phyloP scores from a whole-genome alignment of 495 filamentous ascomycete species.

The Hypoxylon subgilvum region DNA sequence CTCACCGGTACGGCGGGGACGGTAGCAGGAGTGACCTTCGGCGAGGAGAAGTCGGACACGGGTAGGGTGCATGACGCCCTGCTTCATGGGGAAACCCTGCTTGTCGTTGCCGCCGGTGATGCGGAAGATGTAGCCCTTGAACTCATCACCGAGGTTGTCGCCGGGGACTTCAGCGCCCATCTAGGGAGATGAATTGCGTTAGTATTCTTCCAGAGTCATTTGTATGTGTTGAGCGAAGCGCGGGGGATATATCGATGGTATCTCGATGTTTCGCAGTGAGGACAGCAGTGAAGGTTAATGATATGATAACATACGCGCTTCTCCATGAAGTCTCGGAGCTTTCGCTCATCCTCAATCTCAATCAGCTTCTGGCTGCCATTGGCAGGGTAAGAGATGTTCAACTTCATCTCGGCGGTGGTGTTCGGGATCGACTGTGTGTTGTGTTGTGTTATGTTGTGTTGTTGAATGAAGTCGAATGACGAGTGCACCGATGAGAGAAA shows the following conservation, averaged over 20 bases:
- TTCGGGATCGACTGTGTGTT: constrained; percentile 40
- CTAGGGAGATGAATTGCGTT: constrained; percentile 48
- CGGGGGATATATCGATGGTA: no score
- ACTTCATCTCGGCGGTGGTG: constrained; percentile 70
- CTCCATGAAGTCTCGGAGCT: constrained; percentile 64
- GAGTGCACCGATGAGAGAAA: constrained; percentile 19
- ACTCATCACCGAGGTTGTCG: constrained; percentile 95
- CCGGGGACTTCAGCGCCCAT: constrained; percentile 96
- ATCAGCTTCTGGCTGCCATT: constrained; percentile 99
- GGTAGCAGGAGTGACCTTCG: constrained; percentile 96
- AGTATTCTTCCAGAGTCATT: constrained; percentile 30
- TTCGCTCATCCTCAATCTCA: constrained; percentile 97
- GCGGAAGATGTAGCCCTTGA: constrained; percentile 97
- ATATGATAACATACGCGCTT: constrained; percentile 53
- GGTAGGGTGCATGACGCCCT: constrained; percentile 97
- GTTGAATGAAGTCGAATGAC: constrained; percentile 37
- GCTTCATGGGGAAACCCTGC: constrained; percentile 99
- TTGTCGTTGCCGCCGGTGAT: constrained; percentile 99
- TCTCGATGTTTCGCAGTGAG: constrained; percentile 9
- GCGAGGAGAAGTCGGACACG: constrained; percentile 94
- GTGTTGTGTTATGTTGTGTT: no score
- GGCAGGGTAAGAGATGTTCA: constrained; percentile 97
- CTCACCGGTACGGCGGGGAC: constrained; percentile 95
- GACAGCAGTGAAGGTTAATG: constrained; percentile 4
- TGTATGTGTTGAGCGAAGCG: neutral